Base-by-base conservation (phyloP, 768 basidiomycete species). In the Exsudoporus frostii region DNA sequence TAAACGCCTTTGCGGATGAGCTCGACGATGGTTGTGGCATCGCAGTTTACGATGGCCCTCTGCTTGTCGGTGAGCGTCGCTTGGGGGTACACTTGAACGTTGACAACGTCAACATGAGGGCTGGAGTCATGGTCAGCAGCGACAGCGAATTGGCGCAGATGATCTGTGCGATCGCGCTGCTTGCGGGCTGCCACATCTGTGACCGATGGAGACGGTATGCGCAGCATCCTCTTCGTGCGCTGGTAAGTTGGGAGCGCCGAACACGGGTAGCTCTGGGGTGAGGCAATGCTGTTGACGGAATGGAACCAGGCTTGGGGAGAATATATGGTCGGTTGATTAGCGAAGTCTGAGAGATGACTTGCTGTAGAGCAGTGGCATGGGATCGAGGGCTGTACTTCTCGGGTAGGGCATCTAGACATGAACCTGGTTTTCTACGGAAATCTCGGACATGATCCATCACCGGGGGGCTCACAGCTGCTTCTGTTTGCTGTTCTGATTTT, bases 31-130 rank as follows among this genome's bases (percentile, higher is more conserved):
- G 58, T 27, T 17, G 70, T 71, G 20, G 68, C 69, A 58, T 70
- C 69, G 49, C 53, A 61, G 40, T 66, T 62, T 8, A 70, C 60
- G 45, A 70, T 71, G 37, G 3, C n/a, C 40, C 48, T 70, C 44
- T 70, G 64, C 32, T 34, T 53, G 24, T 61, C 60, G 20, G 61
- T 65, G 49, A 70, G 68, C 42, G 24, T 41, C 7, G 43, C 56
- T 34, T 71, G 66, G 11, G 64, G 70, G 48, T 63, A 71, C 17
- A 56, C 47, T 24, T 64, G 67, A 27, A 71, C 56, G 40, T 66
- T 53, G 43, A 50, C 20, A 7, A 47, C 50, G 19, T 55, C 45
- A 25, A 17, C 32, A 37, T 17, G 32, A 39, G 51, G 58, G 15
- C 24, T 20, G n/a, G 37, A 10, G 41, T 55, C 39, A 19, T 41